These are phyloP conservation scores for Phoma herbarum DNA, from an alignment of 2,329 filamentous ascomycete genomes.

Conservation along the genomic window DNA sequence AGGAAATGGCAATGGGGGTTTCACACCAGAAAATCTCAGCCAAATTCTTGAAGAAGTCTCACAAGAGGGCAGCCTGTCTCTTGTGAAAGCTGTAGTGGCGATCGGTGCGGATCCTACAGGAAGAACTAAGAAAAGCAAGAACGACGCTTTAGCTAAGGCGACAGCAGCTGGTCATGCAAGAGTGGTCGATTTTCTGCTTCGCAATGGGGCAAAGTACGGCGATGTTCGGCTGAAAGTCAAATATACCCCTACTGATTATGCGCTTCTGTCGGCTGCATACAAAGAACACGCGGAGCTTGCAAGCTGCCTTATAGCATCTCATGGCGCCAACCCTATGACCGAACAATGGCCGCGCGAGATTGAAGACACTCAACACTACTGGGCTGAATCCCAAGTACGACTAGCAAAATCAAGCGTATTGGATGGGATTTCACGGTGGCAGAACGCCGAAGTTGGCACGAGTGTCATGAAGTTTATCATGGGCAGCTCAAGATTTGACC, in stretches of 20 bases:
- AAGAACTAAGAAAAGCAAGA: conserved; percentile 26
- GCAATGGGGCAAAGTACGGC: conserved; percentile 27
- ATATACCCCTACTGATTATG: conserved; percentile 25
- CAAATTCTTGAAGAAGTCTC: conserved; percentile 28
- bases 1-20: conserved; percentile 1
- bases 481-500: conserved; percentile 26
- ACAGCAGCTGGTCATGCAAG: conserved; percentile 24
- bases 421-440: conserved; percentile 30
- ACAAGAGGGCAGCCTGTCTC: conserved; percentile 25
- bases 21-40: conserved; percentile 19
- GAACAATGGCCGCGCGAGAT: conserved; percentile 34
- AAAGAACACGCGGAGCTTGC: conserved; percentile 29
- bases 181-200: conserved; percentile 27
- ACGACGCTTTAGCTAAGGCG: conserved; percentile 31
- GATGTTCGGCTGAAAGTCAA: conserved; percentile 23
- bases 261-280: conserved; percentile 27
- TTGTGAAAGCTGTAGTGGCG: conserved; percentile 24
- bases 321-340: conserved; percentile 30
- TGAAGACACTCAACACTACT: conserved; percentile 30
- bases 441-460: conserved; percentile 27
- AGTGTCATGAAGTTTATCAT: conserved; percentile 28
- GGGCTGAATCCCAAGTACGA: conserved; percentile 26
- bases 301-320: conserved; percentile 23
- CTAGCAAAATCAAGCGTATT: conserved; percentile 29
- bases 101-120: conserved; percentile 23